Evolutionary conservation across 495 filamentous ascomycete species (phyloP).

Genomic region (Penicillium desertorum): DNA sequence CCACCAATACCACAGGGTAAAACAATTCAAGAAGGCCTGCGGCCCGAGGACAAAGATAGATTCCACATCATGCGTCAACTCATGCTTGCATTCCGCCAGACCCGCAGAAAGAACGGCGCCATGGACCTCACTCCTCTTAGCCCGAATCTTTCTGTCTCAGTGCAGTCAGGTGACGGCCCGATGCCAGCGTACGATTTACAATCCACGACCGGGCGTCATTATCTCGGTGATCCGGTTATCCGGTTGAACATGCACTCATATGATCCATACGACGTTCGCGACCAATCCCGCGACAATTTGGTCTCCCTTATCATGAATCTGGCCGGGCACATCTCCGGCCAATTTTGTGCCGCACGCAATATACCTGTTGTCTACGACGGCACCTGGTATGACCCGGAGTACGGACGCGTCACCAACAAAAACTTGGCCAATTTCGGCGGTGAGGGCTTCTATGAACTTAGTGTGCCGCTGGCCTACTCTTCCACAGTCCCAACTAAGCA

Average conservation of each 20-base stretch:
- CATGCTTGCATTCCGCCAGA: constrained; percentile 41
- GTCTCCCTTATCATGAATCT: constrained; percentile 73
- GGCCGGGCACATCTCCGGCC: constrained; percentile 68
- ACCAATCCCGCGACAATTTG: constrained; percentile 43
- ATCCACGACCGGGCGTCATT: constrained; percentile 33
- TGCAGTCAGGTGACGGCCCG: constrained; percentile 30
- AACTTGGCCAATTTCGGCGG: constrained; percentile 39
- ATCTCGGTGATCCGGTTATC: constrained; percentile 57
- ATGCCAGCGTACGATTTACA: constrained; percentile 32
- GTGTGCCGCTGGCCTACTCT: constrained; percentile 50
- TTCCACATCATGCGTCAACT: constrained; percentile 44
- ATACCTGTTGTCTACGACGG: constrained; percentile 80
- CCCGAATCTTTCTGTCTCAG: constrained; percentile 28
- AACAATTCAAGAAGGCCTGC: constrained; percentile 24
- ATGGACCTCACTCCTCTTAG: constrained; percentile 33
- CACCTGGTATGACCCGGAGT: constrained; percentile 59
- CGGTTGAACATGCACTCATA: constrained; percentile 30
- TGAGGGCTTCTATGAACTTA: constrained; percentile 31
- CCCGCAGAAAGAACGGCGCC: constrained; percentile 42
- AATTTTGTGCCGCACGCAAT: constrained; percentile 69
- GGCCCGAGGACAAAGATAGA: constrained; percentile 38
- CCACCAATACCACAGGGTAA: constrained; percentile 10
- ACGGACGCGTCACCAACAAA: constrained; percentile 39
- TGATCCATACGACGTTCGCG: constrained; percentile 43
- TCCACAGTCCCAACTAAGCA: constrained; percentile 54